Base-by-base conservation (phyloP, 164 flowering plant species). In the Amborella trichopoda region DNA sequence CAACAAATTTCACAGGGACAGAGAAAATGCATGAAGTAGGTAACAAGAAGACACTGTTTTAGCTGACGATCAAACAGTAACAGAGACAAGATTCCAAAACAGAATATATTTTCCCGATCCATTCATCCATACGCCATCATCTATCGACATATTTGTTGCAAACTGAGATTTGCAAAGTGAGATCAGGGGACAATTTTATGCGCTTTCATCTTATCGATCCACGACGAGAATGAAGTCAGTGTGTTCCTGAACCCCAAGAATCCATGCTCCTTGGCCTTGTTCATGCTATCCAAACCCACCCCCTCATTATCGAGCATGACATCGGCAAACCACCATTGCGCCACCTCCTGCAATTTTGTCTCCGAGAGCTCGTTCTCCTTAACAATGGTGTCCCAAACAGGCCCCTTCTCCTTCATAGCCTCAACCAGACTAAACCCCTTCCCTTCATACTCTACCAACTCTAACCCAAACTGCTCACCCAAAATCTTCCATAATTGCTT, bases 201-300 rank as follows among this genome's bases (percentile, higher is more conserved):
- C 43, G 58, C 69, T 43, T 70, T 79, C 67, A 61, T 54, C 73
- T 74, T 85, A 33, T 79, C 78, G 8, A 81, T 77, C 90, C 95
- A 79, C 12, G 72, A 67, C 43, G 68, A 21, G 32, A 81, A 70
- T 0, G 85, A 69, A 3, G 53, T 56, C 39, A 58, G 59, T 6
- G 88, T 46, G 60, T 82, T 82, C 66, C 95, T 76, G 48, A 85
- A 85, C 5, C 95, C 95, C 49, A 80, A 53, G 47, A 83, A 83
- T 3, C 94, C 94, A 58, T 80, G 88, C 59, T 80, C 94, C 58
- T 80, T 85, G 55, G 88, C 74, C 73, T 85, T 85, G 58, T 81
- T 85, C 90, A 84, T 76, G 40, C 59, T 68, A 19, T 49, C 70
- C 61, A 81, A 32, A 4, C 6, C 0, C 1, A 45, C 14, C 30